phyloP scores from a whole-genome alignment of 225 moss, liverwort and hornwort species.

The Thuidium tamariscinum region DNA sequence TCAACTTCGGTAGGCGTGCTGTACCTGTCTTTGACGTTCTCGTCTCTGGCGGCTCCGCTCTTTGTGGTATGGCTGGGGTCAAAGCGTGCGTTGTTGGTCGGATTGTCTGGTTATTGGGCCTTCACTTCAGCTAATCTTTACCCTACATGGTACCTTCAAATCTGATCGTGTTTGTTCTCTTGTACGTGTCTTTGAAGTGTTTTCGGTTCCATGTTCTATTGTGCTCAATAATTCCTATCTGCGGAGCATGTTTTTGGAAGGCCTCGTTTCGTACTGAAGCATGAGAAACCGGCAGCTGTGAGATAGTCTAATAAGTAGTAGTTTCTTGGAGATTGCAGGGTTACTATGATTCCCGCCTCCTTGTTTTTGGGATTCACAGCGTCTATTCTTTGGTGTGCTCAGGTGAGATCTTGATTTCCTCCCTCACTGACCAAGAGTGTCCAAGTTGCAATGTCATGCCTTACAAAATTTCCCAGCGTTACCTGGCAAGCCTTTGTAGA shows the following conservation, averaged over 20 bases:
- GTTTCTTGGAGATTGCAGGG: conserved; percentile 36
- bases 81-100: conserved; percentile 61
- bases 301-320: neutral
- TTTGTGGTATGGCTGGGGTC: conserved; percentile 75
- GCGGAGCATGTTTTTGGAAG: neutral
- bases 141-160: conserved; percentile 56
- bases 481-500: neutral
- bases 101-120: conserved; percentile 83
- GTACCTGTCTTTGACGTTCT: conserved; percentile 76
- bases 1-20: conserved; percentile 69
- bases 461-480: neutral
- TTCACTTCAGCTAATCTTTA: conserved; percentile 72
- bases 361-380: conserved; percentile 82
- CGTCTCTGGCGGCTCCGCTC: conserved; percentile 66
- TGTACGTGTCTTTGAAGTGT: neutral
- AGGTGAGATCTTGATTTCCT: conserved; percentile 40
- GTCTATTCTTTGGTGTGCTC: conserved; percentile 88
- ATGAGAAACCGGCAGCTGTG: neutral
- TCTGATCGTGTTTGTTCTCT: neutral
- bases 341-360: conserved; percentile 73
- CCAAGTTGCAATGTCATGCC: neutral
- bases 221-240: neutral
- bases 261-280: neutral
- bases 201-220: neutral
- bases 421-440: neutral